Evolutionary conservation across 179 eudicot species (phyloP).

Genomic region (Silene noctiflora): DNA sequence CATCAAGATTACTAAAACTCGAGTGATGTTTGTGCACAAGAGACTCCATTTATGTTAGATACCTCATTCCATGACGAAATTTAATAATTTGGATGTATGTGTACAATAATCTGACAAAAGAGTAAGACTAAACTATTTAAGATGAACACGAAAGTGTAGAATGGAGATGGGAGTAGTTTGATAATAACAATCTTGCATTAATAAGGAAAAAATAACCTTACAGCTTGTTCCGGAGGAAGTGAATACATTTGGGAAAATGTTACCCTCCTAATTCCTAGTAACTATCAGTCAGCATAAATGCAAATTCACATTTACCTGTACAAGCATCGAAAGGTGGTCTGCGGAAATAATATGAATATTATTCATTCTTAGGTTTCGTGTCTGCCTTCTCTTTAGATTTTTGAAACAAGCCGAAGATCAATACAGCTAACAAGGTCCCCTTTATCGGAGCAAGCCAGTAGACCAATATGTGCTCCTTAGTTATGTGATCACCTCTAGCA

Average conservation of each 20-base stretch:
- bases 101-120: not conserved
- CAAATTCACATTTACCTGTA: not conserved
- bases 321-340: not conserved
- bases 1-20: no score
- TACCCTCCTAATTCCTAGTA: conserved; percentile 8
- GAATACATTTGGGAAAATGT: conserved; percentile 19
- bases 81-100: not conserved
- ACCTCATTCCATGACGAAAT: not conserved
- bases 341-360: conserved; percentile 1
- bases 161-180: not conserved
- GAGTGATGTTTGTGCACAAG: no score
- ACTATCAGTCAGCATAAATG: not conserved
- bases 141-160: no score
- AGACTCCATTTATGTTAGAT: not conserved
- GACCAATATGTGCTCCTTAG: conserved; percentile 80
- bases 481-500: conserved; percentile 77
- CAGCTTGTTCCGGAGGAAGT: conserved; percentile 7
- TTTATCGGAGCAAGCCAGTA: conserved; percentile 90
- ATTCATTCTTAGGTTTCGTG: conserved; percentile 53
- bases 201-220: conserved; percentile 13
- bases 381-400: conserved; percentile 32
- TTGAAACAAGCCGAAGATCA: conserved; percentile 48
- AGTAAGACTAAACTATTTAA: no score
- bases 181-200: not conserved
- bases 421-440: conserved; percentile 68